Evolutionary conservation across 2,329 filamentous ascomycete genomes (phyloP), one percentile per base, ranked within the genome.

Genomic region (Fusarium tupiense): DNA sequence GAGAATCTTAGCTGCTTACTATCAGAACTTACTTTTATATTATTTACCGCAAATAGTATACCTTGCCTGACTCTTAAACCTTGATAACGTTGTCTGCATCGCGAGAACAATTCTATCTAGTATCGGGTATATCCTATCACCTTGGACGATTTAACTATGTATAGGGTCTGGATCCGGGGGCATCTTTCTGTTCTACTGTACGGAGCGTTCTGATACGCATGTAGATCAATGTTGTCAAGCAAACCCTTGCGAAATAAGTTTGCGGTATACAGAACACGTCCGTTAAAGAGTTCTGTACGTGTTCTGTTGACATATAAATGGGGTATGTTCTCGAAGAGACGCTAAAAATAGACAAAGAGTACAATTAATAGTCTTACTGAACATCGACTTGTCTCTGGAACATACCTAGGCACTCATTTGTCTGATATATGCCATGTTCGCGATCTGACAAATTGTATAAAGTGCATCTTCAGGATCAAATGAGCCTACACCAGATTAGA

Each of bases 281-380:
- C 0, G 4, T 22, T 9, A 5, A 20, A 22, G 2, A 16, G 14
- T 12, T 4, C 5, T n/a, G 3, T 22, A 31, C 9, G 3, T n/a
- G 3, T 19, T 46, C 1, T 6, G 7, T n/a, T n/a, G 4, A 11
- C 5, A 4, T n/a, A 4, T 2, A 9, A n/a, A 22, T 2, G 3
- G 22, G 4, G 6, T 4, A 6, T 8, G 11, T 35, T 20, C 49
- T 35, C 5, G 2, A 20, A 10, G 4, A 7, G 12, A 14, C 2
- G 12, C 10, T 35, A 6, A 11, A 3, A 20, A 24, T 3, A 10
- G 12, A 3, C 4, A 35, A 24, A 52, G 22, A 10, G 6, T 13
- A 9, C 4, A n/a, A 13, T 19, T 4, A 0, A 14, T 20, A 4
- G 9, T n/a, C 22, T n/a, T n/a, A 17, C 16, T 33, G 31, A 8